Percentiles rank a stretch among this genome's conserved stretches.
phyloP scores from a whole-genome alignment of 192 early-diverging fungal genomes.

The Lunasporangiospora selenospora region DNA sequence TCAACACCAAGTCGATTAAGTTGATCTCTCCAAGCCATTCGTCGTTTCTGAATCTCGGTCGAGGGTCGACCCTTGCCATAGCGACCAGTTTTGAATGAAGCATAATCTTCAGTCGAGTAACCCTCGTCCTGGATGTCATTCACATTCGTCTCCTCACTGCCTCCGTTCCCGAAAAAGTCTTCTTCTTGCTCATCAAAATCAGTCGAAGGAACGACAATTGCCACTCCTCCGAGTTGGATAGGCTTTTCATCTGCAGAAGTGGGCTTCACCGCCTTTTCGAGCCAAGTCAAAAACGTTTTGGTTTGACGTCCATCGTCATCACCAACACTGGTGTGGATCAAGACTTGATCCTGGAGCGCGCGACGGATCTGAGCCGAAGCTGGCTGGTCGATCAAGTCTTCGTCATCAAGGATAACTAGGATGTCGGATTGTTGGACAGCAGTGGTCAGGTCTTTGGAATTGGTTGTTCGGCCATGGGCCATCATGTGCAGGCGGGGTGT shows the following conservation, averaged over 20 bases:
- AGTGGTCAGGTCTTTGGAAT: conserved; percentile 39
- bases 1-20: conserved; percentile 36
- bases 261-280: conserved; percentile 35
- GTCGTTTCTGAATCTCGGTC: conserved; percentile 30
- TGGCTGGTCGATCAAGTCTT: conserved; percentile 34
- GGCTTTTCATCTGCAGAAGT: conserved; percentile 17
- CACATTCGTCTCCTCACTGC: conserved; percentile 4
- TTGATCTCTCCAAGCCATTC: conserved; percentile 40
- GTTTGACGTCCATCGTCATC: conserved; percentile 40
- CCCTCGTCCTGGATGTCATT: conserved; percentile 38
- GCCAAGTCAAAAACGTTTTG: conserved; percentile 43
- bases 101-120: conserved; percentile 47
- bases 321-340: conserved; percentile 42
- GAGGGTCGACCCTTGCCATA: conserved; percentile 33
- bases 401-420: conserved; percentile 41
- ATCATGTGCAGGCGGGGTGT: conserved; percentile 43
- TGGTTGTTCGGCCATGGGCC: conserved; percentile 42
- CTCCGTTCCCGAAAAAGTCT: not conserved
- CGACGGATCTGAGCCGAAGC: conserved; percentile 34
- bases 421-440: conserved; percentile 42
- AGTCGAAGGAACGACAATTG: conserved; percentile 39
- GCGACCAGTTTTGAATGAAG: conserved; percentile 39
- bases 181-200: conserved; percentile 48
- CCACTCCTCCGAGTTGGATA: conserved; percentile 30
- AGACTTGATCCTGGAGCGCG: conserved; percentile 32